These are phyloP conservation scores for Eimeria falciformis DNA, from an alignment of 169 alveolate genomes.

Conservation along the genomic window DNA sequence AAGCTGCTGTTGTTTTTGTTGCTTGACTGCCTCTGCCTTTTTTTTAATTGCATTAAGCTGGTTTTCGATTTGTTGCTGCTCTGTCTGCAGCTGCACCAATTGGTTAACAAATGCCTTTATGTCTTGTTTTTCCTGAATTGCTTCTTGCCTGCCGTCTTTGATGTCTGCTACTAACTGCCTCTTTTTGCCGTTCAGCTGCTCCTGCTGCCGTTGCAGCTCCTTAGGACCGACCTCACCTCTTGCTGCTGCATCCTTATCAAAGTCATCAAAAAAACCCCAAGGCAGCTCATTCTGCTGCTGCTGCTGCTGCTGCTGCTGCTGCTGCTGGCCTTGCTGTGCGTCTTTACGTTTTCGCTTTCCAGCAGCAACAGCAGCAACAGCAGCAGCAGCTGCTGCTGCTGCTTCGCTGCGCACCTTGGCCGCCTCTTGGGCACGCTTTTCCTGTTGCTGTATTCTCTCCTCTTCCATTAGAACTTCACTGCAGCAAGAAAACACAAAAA, in stretches of 20 bases:
- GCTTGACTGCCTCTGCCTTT: not conserved
- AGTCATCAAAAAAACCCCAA: conserved; percentile 51
- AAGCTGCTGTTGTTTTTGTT: conserved; percentile 51
- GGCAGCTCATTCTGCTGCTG: conserved; percentile 48
- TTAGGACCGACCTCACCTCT: conserved; percentile 32
- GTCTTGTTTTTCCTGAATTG: not conserved
- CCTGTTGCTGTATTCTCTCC: conserved; percentile 50
- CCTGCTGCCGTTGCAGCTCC: conserved; percentile 61
- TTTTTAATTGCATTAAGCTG: not conserved
- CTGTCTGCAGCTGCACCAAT: conserved; percentile 31
- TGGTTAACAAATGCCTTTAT: conserved; percentile 1
- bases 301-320: conserved; percentile 62
- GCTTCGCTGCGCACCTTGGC: conserved; percentile 54
- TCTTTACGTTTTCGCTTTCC: conserved; percentile 23
- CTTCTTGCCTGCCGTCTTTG: conserved; percentile 25
- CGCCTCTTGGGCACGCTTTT: conserved; percentile 22
- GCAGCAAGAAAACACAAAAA: conserved; percentile 7
- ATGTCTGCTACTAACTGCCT: not conserved
- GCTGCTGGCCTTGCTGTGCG: conserved; percentile 7
- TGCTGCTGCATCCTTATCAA: conserved; percentile 56
- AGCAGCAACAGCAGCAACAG: not conserved
- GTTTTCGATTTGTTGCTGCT: conserved; percentile 54
- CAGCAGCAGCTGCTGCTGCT: conserved; percentile 66
- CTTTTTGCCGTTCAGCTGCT: conserved; percentile 35
- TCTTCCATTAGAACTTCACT: conserved; percentile 47